Evolutionary conservation across 1,139 yeast species (phyloP), one percentile per base, ranked within the genome.

Genomic region (Blastobotrys serpentis): DNA sequence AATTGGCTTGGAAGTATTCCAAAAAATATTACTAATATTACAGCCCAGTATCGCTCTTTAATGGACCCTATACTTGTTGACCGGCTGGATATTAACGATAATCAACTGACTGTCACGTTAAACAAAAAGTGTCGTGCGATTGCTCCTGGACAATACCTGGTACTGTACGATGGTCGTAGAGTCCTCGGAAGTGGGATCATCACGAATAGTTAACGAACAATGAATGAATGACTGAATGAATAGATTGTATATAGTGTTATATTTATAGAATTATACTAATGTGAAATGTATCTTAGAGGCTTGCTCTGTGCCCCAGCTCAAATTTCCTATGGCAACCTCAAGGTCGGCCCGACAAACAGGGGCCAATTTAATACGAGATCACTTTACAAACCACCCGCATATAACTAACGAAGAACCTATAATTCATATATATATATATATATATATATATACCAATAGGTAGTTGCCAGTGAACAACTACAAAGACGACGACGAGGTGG

Each of bases 81-180:
- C 19, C 14, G 7, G 4, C 14, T 36, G 4, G 40, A 36, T 19
- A 6, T 11, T 11, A n/a, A 18, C 14, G 13, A 13, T 14, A 18
- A 17, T 14, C 5, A 36, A 14, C 19, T 36, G 22, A 18, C 11
- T 7, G 40, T 36, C 5, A 18, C 56, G 18, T 68, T 86, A 32
- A 54, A 54, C 1, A 67, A 72, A 2, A 65, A 69, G 29, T 81
- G 78, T 32, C 69, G 90, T 44, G 96, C 96, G 0, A 78, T 92
- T 63, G 92, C 97, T 0, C 88, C 94, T 0, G 98, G 98, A 0
- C 98, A 92, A 64, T 83, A 78, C 56, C 69, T 89, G 18, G 95
- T 87, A 0, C 64, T 90, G 8, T 92, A 90, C 64, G 70, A 75
- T 40, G 78, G 75, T 1, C 83, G 81, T 46, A 70, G 79, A 49